Percentiles rank a stretch among this genome's conserved stretches.
phyloP scores from a whole-genome alignment of 1,139 yeast genomes.

The Insectozyma bohioensis region DNA sequence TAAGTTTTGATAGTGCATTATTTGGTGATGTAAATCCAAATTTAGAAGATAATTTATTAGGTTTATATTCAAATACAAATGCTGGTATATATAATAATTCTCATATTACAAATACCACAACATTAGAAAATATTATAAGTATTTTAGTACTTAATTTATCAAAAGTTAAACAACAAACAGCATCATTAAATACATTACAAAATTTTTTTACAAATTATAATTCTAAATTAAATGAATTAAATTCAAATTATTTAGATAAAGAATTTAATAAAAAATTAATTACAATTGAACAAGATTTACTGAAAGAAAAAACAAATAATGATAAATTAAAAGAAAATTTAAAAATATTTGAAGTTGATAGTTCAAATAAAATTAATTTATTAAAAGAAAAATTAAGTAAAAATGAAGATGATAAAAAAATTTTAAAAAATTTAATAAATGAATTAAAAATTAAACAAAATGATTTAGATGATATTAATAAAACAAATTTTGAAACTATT shows the following conservation, averaged over 20 bases:
- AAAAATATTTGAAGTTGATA: constrained; percentile 21
- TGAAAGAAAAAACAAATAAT: constrained; percentile 19
- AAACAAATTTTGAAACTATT: constrained; percentile 4
- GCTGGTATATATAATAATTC: constrained; percentile 67
- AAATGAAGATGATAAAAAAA: constrained; percentile 19
- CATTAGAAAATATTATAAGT: constrained; percentile 42
- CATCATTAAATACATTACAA: constrained; percentile 31
- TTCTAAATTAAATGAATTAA: constrained; percentile 27
- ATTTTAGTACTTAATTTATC: constrained; percentile 29
- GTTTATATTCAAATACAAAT: constrained; percentile 52
- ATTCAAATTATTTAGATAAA: constrained; percentile 24
- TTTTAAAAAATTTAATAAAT: constrained; percentile 28
- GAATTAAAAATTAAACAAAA: constrained; percentile 38
- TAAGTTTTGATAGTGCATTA: constrained; percentile 63
- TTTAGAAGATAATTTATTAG: constrained; percentile 60
- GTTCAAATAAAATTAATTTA: constrained; percentile 17
- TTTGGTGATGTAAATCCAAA: constrained; percentile 74
- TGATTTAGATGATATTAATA: constrained; percentile 4
- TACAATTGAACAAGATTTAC: constrained; percentile 22
- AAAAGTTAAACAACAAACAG: constrained; percentile 38
- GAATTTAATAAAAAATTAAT: constrained; percentile 23
- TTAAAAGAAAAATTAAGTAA: constrained; percentile 20
- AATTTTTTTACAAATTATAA: constrained; percentile 32
- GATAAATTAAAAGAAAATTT: constrained; percentile 21
- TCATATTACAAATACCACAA: constrained; percentile 55